Base-by-base conservation (phyloP, 148 eudicot genomes). In the Rheum nobile region DNA sequence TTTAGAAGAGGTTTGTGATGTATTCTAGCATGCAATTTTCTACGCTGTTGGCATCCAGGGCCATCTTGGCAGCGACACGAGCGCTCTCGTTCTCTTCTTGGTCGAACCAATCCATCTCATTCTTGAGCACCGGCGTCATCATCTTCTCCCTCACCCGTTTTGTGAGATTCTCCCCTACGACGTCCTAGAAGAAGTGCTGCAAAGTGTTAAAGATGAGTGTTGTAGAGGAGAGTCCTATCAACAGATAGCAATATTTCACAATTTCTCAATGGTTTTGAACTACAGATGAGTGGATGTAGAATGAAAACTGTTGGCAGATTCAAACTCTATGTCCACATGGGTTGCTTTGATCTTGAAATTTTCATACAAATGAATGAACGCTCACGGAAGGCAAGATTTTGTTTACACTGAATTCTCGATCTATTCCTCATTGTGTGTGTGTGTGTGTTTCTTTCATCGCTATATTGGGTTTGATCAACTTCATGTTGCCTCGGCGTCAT, bases 71-170 rank as follows among this genome's bases (percentile, higher is more conserved):
- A 47, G 98, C 90, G 11, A 94, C 75, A 63, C 98, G 84, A 6
- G 90, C 90, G 77, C 98, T 91, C 82, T 91, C 97, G 26, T 91
- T 91, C 83, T 90, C 97, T 71, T 95, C 98, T 82, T 85, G 89
- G 77, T 95, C 98, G 44, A 91, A 95, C 98, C 98, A 95, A 3
- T 96, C 98, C 87, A 88, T 82, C 78, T 95, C 98, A 31, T 89
- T 91, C 75, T 83, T 91, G 76, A 95, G 77, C 22, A 95, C 96
- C 0, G 96, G 93, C 2, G 84, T 83, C 80, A 95, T 29, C 96
- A 95, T 88, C 78, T 90, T 86, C 82, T 95, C 98, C 63, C 98
- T 82, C 16, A 95, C 97, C 71, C 98, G 83, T 78, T 87, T 91
- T 0, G 98, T 95, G 42, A 95, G 79, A 72, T 95, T 91, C 84